Evolutionary conservation across 257 asterid genomes (phyloP).

Genomic region (Fraxinus pennsylvanica): DNA sequence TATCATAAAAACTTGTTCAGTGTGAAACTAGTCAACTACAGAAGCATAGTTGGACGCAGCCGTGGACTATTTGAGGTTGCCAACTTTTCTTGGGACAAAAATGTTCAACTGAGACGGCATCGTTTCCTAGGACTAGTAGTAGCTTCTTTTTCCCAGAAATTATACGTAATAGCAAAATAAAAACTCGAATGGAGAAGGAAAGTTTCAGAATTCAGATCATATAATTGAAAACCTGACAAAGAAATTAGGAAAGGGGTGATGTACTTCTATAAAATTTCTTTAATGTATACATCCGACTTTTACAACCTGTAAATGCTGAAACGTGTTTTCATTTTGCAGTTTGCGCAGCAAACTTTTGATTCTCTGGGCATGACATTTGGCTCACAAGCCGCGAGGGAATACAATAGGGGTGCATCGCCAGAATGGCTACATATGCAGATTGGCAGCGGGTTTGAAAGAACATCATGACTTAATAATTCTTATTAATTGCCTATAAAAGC

Average conservation of each 20-base stretch:
- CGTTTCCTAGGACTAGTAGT: not conserved
- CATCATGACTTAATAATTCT: constrained; percentile 38
- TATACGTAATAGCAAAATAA: not conserved
- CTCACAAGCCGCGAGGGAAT: constrained; percentile 66
- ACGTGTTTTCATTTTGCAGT: constrained; percentile 41
- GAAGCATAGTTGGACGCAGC: not conserved
- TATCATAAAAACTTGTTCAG: not conserved
- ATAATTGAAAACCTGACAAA: not conserved
- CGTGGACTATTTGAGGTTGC: not conserved
- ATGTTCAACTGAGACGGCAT: not conserved
- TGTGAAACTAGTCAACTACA: not conserved
- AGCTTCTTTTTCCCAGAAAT: not conserved
- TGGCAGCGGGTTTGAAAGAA: constrained; percentile 79
- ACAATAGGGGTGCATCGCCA: constrained; percentile 60
- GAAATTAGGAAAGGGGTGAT: not conserved
- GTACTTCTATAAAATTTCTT: not conserved
- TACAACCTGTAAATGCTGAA: not conserved
- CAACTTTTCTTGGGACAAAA: not conserved
- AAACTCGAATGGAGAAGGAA: not conserved
- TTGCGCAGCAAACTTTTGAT: constrained; percentile 61
- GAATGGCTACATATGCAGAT: constrained; percentile 97
- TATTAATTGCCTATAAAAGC: constrained; percentile 32
- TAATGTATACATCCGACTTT: not conserved
- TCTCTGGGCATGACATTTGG: constrained; percentile 59
- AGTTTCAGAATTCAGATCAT: not conserved